Base-by-base conservation (phyloP, 495 filamentous ascomycete genomes). In the Penicillium waksmanii region DNA sequence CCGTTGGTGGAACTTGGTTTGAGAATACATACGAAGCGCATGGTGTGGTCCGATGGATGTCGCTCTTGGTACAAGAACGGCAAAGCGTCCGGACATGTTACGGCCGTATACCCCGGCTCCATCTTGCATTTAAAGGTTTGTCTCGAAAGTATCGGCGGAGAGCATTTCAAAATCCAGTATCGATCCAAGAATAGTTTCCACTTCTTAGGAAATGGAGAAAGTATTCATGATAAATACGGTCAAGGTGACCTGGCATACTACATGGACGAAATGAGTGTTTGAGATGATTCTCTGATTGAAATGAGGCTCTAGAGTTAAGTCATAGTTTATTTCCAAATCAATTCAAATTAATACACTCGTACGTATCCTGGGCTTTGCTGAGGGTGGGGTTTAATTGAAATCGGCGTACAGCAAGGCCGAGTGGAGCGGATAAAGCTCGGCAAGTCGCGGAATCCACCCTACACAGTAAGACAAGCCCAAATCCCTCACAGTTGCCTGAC, bases 161-260 rank as follows among this genome's bases (percentile, higher is more conserved):
- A 84, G 42, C 77, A 84, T 60, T 84, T 77, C 66, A 68, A 81
- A 3, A 63, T 80, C 55, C 65, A 70, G 58, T 80, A 82, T 55
- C 64, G 67, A 7, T 67, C 69, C n/a, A 57, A 57, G 8, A 83
- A 84, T 51, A 64, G 76, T 13, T 82, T 84, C 63, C 58, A 66
- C 9, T 83, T 69, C 64, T 46, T 84, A 43, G 81, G 80, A 1
- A 81, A 82, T 63, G 81, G 82, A 3, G 54, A 44, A 44, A 55
- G 55, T 13, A 51, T 40, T 2, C 34, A 56, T 19, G 60, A 63
- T 27, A 49, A 53, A 46, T 15, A 48, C n/a, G 55, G 56, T 15
- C 19, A n/a, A 7, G 51, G 51, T 11, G 60, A 63, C 13, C 23
- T 63, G 55, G 53, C 59, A 35, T 21, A 18, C 15, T 48, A 17